phyloP scores from a whole-genome alignment of 306 rosid species.

The Lotus japonicus region DNA sequence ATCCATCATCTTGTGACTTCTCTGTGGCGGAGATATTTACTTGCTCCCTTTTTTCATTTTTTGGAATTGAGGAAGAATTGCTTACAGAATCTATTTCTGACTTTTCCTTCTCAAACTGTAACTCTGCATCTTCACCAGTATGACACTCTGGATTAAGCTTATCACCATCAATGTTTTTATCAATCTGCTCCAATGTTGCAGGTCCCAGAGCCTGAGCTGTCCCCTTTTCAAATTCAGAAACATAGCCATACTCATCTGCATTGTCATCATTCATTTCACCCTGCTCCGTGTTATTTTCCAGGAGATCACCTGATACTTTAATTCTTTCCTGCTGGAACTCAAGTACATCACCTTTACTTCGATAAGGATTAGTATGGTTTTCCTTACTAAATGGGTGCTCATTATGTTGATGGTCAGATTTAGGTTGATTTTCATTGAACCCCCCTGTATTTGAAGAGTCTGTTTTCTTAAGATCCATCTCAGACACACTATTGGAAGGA shows the following conservation, averaged over 20 bases:
- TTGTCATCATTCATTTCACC: slow-evolving; percentile 56
- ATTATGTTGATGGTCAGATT: slow-evolving; percentile 27
- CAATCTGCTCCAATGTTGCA: slow-evolving; percentile 76
- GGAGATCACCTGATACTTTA: slow-evolving; percentile 55
- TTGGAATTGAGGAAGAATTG: slow-evolving; percentile 27
- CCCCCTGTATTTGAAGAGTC: slow-evolving; percentile 60
- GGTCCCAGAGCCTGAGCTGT: slow-evolving; percentile 87
- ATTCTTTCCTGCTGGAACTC: slow-evolving; percentile 71
- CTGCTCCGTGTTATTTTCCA: slow-evolving; percentile 34
- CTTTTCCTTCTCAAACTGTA: slow-evolving; percentile 51
- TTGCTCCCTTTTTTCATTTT: slow-evolving; percentile 40
- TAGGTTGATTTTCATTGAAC: slow-evolving; percentile 37
- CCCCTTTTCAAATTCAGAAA: slow-evolving; percentile 68
- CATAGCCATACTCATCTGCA: slow-evolving; percentile 86
- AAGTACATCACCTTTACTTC: slow-evolving; percentile 69
- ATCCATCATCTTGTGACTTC: slow-evolving; percentile 35
- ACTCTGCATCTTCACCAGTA: slow-evolving; percentile 34
- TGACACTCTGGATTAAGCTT: slow-evolving; percentile 33
- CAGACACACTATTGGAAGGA: slow-evolving; percentile 49
- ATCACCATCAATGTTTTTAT: slow-evolving; percentile 36
- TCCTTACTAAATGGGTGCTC: slow-evolving; percentile 46
- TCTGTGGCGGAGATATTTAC: slow-evolving; percentile 33
- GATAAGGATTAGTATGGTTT: slow-evolving; percentile 63
- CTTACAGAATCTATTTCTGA: slow-evolving; percentile 32
- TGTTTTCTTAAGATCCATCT: slow-evolving; percentile 44